Conservation (phyloP, 192 early-diverging fungal species). For the Coemansia sp. region DNA sequence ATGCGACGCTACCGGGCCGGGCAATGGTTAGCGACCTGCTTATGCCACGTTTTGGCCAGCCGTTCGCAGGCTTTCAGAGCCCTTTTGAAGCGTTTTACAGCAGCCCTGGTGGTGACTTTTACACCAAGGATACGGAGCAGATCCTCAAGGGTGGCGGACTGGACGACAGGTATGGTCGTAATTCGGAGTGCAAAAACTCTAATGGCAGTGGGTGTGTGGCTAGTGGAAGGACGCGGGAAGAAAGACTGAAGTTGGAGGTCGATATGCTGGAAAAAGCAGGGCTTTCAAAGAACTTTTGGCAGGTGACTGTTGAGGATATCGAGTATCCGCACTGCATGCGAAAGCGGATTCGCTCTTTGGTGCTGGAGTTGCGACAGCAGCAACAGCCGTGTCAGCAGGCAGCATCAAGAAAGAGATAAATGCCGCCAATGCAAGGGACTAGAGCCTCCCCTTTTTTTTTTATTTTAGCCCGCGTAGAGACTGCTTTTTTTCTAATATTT, state of each 20-base stretch:
- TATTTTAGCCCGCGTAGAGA: background rate
- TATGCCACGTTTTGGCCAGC: conserved; percentile 34
- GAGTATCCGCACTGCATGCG: conserved; percentile 56
- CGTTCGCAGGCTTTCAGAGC: conserved; percentile 39
- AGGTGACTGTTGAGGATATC: conserved; percentile 54
- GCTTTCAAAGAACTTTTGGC: conserved; percentile 51
- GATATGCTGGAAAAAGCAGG: conserved; percentile 49
- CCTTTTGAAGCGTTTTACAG: conserved; percentile 26
- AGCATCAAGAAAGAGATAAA: background rate
- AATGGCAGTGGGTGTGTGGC: background rate
- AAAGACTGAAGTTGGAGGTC: conserved; percentile 32
- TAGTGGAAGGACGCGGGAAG: conserved; percentile 26
- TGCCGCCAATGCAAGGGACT: background rate
- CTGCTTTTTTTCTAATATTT: background rate
- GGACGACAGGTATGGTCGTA: background rate
- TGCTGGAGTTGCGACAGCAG: conserved; percentile 37
- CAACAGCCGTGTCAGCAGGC: conserved; percentile 11
- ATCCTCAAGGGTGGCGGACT: conserved; percentile 35
- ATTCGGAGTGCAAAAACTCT: background rate
- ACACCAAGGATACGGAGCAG: conserved; percentile 14
- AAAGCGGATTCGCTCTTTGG: conserved; percentile 40
- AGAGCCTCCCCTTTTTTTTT: background rate
- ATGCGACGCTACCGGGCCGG: conserved; percentile 19
- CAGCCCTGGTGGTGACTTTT: conserved; percentile 5
- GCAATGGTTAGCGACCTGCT: conserved; percentile 47